Conservation (phyloP, 2,329 filamentous ascomycete species). For the Coniochaeta prunicola region DNA sequence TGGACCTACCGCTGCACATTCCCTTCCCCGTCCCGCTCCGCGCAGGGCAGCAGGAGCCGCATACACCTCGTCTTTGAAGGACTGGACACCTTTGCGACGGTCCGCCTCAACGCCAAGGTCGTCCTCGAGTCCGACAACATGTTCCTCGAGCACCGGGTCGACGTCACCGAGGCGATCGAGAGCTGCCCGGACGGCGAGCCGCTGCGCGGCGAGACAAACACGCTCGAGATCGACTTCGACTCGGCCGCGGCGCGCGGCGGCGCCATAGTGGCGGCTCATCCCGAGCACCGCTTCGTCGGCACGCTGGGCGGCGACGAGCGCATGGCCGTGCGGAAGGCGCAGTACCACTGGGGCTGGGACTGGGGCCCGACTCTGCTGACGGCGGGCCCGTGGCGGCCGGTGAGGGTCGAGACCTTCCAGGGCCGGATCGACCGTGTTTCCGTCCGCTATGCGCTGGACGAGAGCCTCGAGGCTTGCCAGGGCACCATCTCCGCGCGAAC, state of each 20-base stretch:
- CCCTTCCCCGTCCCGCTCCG: conserved; percentile 20
- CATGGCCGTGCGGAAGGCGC: conserved; percentile 53
- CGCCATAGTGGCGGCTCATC: conserved; percentile 12
- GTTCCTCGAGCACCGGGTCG: conserved; percentile 51
- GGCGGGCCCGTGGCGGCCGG: conserved; percentile 58
- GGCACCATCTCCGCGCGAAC: conserved; percentile 6
- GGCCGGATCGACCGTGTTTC: conserved; percentile 54
- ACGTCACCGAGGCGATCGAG: conserved; percentile 36
- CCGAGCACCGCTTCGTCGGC: conserved; percentile 34
- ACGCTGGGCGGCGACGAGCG: conserved; percentile 37
- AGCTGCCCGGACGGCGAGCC: too few relatives aligned
- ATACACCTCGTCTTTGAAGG: conserved; percentile 55
- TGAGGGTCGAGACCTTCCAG: conserved; percentile 57
- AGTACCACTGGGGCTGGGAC: conserved; percentile 68
- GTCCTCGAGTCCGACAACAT: conserved; percentile 56
- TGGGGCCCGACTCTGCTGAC: conserved; percentile 60
- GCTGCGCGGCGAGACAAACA: conserved; percentile 24
- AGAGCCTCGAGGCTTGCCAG: conserved; percentile 22
- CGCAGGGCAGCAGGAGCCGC: neutral
- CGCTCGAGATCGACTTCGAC: conserved; percentile 49
- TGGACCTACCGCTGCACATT: conserved; percentile 49
- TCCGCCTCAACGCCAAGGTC: conserved; percentile 43
- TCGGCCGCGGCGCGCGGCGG: conserved; percentile 29
- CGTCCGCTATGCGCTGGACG: conserved; percentile 25
- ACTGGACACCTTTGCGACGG: conserved; percentile 56